phyloP scores from a whole-genome alignment of 73 alveolate genomes.

The Uronychia setigera region DNA sequence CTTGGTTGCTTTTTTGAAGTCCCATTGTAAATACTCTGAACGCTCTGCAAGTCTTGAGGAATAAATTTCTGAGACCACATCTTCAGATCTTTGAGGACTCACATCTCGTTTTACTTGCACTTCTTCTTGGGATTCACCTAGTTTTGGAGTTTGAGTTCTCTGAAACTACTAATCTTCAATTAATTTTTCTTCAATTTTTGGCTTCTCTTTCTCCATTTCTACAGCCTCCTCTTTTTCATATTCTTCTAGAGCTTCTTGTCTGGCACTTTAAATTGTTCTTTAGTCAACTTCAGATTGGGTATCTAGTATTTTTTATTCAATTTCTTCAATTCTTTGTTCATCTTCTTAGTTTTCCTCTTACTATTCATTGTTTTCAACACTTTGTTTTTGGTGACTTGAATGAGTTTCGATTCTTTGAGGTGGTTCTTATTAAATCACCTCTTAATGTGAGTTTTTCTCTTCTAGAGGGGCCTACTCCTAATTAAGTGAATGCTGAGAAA shows the following conservation, averaged over 20 bases:
- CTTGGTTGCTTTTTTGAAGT: neutral
- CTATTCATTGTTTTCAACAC: neutral
- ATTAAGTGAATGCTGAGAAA: too few relatives aligned
- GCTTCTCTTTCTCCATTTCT: neutral
- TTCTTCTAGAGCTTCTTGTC: slow-evolving; percentile 8
- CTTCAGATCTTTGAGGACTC: neutral
- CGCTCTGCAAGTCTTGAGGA: neutral
- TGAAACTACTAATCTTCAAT: neutral
- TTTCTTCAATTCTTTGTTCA: neutral
- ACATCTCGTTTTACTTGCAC: neutral
- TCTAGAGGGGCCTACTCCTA: neutral
- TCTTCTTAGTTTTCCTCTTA: neutral
- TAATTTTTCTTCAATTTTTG: neutral
- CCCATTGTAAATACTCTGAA: neutral
- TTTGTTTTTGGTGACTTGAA: neutral
- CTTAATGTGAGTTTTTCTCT: neutral
- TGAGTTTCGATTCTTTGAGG: neutral
- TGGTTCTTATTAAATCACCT: neutral
- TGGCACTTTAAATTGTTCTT: neutral
- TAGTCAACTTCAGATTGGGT: slow-evolving; percentile 6
- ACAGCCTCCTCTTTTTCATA: neutral
- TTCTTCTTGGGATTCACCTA: neutral
- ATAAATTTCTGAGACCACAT: neutral
- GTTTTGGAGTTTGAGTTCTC: neutral
- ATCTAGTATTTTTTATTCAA: neutral